Evolutionary conservation across 805 yeast species (phyloP), one percentile per base, ranked within the genome.

Genomic region (Gaillardinia entomophila): DNA sequence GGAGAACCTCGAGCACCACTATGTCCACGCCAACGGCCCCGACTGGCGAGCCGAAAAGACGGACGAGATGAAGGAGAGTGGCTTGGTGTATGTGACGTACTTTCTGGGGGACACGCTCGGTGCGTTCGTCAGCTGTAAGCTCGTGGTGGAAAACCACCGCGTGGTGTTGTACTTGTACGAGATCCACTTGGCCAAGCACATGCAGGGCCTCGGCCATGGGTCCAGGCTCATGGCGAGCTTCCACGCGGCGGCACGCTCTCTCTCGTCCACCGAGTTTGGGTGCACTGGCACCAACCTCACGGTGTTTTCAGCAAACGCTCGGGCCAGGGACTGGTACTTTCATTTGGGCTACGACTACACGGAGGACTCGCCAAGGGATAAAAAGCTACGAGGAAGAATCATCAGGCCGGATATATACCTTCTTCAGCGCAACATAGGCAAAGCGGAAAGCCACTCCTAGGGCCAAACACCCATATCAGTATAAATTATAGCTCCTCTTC

Each of bases 81-180:
- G 79, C 0, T 49, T 75, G 38, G 51, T 71, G 0, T 73, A 71
- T 37, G 45, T 68, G 0, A 48, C 64, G 42, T 57, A 70, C 24
- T 14, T 25, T 16, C 31, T 32, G 14, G 34, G 31, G 4, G 32
- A 35, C 2, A 36, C 37, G n/a, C 24, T 66, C 1, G 48, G 53
- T 2, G 77, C 68, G 1, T 75, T 76, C 38, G 27, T 73, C 10
- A 72, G 80, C 1, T 47, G 73, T 33, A 62, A 64, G 40, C 33
- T 70, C n/a, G 66, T 72, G 0, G 22, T 40, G 6, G 76, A 73
- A 31, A 55, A 57, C 18, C 65, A 51, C 7, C 40, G 43, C 4
- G 49, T 59, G 30, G 68, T 67, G 12, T 35, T 77, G 6, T 78
- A 77, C 41, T 54, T 78, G 7, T 78, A 74, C 41, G 84, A 78